Percentiles rank a stretch among this genome's conserved stretches.
These are phyloP conservation scores for Elsinoe ampelina DNA, from an alignment of 2,329 filamentous ascomycete species.

Conservation along the genomic window DNA sequence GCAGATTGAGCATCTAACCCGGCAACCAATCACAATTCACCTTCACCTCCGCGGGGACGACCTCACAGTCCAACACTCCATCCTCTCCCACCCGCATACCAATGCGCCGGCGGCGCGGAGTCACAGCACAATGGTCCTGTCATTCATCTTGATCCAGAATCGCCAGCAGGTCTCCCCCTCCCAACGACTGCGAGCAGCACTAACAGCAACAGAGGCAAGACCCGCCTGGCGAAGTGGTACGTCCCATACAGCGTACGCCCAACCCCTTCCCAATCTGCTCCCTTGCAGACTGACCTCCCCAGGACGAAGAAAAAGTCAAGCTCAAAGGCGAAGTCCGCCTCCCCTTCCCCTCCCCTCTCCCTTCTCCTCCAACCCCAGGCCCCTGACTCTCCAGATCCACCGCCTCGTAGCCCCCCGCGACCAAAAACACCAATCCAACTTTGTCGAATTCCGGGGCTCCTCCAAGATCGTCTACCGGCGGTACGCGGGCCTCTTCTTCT, in stretches of 20 bases:
- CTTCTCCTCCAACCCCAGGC: conserved; percentile 13
- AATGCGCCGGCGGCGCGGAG: not conserved
- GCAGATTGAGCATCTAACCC: not conserved
- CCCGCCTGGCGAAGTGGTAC: conserved; percentile 97
- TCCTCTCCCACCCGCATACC: not conserved
- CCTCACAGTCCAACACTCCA: not conserved
- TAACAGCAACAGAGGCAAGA: conserved; percentile 67
- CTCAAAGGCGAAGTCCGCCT: conserved; percentile 83
- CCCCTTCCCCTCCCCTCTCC: no score
- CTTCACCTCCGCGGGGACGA: not conserved
- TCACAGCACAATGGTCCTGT: conserved; percentile 53
- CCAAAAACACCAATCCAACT: conserved; percentile 99
- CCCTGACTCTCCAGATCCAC: conserved; percentile 56
- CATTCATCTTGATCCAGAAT: conserved; percentile 85
- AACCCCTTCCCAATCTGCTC: not conserved
- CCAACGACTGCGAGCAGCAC: not conserved
- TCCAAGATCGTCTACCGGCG: conserved; percentile 94
- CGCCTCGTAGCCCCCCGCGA: conserved; percentile 94
- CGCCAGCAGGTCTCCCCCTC: conserved; percentile 53
- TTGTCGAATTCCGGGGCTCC: conserved; percentile 84
- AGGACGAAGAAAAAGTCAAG: conserved; percentile 98
- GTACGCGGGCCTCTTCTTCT: conserved; percentile 98
- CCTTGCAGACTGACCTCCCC: not conserved
- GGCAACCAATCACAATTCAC: not conserved
- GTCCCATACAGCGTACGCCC: conserved; percentile 70